These are phyloP conservation scores for Peronospora destructor DNA, from an alignment of 352 stramenopile species.

Conservation along the genomic window DNA sequence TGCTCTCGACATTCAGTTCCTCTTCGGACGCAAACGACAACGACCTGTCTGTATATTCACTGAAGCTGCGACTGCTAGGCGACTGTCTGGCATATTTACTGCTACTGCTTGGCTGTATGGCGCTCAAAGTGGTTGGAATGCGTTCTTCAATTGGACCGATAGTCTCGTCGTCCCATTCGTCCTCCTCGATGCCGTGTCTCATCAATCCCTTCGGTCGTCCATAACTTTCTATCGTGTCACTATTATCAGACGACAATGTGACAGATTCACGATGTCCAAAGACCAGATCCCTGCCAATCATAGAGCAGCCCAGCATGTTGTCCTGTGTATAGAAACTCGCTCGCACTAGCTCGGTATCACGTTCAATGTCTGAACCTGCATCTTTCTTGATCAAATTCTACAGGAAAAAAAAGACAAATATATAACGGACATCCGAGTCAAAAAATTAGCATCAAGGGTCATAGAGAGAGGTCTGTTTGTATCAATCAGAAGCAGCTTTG, in stretches of 20 bases:
- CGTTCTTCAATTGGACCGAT: constrained; percentile 24
- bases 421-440: constrained; percentile 7
- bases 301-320: constrained; percentile 25
- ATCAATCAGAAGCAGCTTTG: too few species aligned
- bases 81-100: constrained; percentile 26
- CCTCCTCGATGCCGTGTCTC: constrained; percentile 31
- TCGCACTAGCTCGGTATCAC: constrained; percentile 31
- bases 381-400: constrained; percentile 45
- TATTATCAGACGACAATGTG: constrained; percentile 5
- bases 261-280: constrained; percentile 33
- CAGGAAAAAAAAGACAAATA: constrained; percentile 5
- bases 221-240: constrained; percentile 17
- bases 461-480: not conserved
- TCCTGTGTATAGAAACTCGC: constrained; percentile 44
- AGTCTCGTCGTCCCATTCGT: constrained; percentile 31
- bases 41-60: constrained; percentile 63
- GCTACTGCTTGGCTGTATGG: constrained; percentile 12
- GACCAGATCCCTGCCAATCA: constrained; percentile 42
- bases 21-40: constrained; percentile 56
- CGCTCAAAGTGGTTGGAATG: constrained; percentile 15
- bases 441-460: not conserved
- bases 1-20: constrained; percentile 32
- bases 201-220: constrained; percentile 27
- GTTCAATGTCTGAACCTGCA: constrained; percentile 22
- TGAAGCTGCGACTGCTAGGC: constrained; percentile 35